A percentile compares a stretch with the other conserved stretches of the same genome.
Evolutionary conservation across 179 eudicot species (phyloP).

Genomic region (Actinidia polygama): DNA sequence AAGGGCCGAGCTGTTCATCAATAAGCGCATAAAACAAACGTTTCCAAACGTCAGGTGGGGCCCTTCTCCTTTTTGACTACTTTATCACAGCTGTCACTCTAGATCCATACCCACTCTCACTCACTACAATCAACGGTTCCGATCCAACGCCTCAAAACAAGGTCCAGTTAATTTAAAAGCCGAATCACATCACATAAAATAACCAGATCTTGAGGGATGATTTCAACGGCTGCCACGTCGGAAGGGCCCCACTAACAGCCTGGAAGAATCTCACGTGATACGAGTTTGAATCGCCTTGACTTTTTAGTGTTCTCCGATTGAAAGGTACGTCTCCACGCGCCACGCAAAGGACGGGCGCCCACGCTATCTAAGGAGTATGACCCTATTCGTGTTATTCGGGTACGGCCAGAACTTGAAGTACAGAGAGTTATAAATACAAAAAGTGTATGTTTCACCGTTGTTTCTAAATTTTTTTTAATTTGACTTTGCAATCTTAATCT

Average conservation of each 20-base stretch:
- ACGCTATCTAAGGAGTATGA: no score
- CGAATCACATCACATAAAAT: background rate
- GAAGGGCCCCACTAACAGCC: constrained; percentile 40
- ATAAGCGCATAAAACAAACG: background rate
- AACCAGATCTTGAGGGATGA: constrained; percentile 26
- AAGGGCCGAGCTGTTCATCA: constrained; percentile 17
- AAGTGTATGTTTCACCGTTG: no score
- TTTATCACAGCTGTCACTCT: constrained; percentile 35
- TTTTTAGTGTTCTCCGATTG: background rate
- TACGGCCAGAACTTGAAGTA: no score
- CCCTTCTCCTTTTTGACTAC: constrained; percentile 30
- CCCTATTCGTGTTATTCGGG: no score
- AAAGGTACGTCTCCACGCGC: background rate
- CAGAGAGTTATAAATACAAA: no score
- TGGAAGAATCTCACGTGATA: constrained; percentile 51
- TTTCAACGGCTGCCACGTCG: constrained; percentile 34
- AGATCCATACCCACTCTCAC: background rate
- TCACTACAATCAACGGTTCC: constrained; percentile 14
- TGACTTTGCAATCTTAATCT: no score
- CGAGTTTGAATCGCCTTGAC: constrained; percentile 37
- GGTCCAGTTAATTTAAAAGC: background rate
- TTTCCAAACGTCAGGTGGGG: constrained; percentile 23
- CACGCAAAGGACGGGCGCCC: background rate
- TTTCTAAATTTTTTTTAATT: no score
- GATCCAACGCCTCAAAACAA: background rate